A percentile compares a stretch with the other conserved stretches of the same genome.
These are phyloP conservation scores for Fusarium compactum DNA, from an alignment of 2,329 filamentous ascomycete species.

Conservation along the genomic window DNA sequence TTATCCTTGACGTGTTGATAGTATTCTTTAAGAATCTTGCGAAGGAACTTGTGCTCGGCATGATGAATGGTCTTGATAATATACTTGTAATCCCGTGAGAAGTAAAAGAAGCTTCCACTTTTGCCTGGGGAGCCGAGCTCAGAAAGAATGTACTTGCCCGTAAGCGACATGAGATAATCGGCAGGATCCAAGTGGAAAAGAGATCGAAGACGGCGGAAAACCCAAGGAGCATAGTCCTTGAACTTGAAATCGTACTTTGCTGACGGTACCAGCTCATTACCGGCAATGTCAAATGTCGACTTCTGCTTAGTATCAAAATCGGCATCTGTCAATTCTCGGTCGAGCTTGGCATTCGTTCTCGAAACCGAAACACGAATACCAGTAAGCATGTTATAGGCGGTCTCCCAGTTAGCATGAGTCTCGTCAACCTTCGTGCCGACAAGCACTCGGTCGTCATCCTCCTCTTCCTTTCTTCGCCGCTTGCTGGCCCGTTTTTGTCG, in stretches of 20 bases:
- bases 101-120: constrained; percentile 99
- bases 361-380: constrained; percentile 98
- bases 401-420: constrained; percentile 96
- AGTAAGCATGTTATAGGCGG: constrained; percentile 99
- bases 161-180: constrained; percentile 97
- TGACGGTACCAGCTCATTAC: constrained; percentile 96
- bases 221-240: constrained; percentile 99
- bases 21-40: constrained; percentile 89
- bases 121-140: constrained; percentile 97
- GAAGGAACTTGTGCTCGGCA: constrained; percentile 87
- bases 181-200: constrained; percentile 94
- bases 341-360: constrained; percentile 95
- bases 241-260: constrained; percentile 99
- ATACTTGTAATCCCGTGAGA: constrained; percentile 99
- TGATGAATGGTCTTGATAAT: constrained; percentile 99
- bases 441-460: constrained; percentile 93
- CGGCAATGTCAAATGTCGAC: constrained; percentile 98
- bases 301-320: constrained; percentile 97
- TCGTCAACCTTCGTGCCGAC: constrained; percentile 98
- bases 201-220: constrained; percentile 90
- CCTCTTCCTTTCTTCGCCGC: constrained; percentile 82
- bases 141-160: constrained; percentile 97
- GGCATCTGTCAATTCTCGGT: constrained; percentile 86
- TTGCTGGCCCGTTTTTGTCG: constrained; percentile 92
- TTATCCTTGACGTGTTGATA: constrained; percentile 93